Conservation (phyloP, 495 filamentous ascomycete genomes). For the Bathelium albidoporum region DNA sequence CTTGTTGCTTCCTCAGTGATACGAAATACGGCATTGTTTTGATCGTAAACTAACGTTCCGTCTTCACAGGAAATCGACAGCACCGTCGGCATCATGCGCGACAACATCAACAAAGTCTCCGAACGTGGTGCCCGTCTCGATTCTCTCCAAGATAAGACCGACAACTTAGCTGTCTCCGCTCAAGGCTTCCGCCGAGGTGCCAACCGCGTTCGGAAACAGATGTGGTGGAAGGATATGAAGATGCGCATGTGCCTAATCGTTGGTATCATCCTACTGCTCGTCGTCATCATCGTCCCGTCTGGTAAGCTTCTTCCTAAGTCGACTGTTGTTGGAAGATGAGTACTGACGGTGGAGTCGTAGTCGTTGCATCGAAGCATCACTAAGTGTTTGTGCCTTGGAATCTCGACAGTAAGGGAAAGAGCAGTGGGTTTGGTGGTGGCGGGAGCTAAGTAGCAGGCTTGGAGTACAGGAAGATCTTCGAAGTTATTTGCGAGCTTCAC, state of each 20-base stretch:
- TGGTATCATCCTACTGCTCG: conserved; percentile 75
- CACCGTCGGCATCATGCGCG: conserved; percentile 54
- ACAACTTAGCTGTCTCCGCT: conserved; percentile 79
- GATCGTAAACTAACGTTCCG: conserved; percentile 22
- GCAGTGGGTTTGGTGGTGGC: not conserved
- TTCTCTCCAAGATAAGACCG: conserved; percentile 88
- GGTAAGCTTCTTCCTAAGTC: conserved; percentile 41
- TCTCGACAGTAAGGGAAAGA: not conserved
- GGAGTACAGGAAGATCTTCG: not conserved
- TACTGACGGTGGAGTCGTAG: not conserved
- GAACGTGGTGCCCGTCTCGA: conserved; percentile 87
- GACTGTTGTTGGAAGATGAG: not conserved
- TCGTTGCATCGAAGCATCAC: conserved; percentile 11
- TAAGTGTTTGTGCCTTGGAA: not conserved
- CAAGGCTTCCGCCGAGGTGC: conserved; percentile 92
- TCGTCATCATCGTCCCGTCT: conserved; percentile 84
- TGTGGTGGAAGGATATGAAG: conserved; percentile 98
- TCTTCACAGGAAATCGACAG: conserved; percentile 81
- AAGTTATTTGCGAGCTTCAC: not conserved
- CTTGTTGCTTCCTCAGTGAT: not conserved
- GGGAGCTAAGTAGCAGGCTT: not conserved
- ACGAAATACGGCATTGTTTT: not conserved
- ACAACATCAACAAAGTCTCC: conserved; percentile 39
- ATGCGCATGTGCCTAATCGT: conserved; percentile 93
- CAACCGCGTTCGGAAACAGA: conserved; percentile 84